Evolutionary conservation across 78 protist species (phyloP).

Genomic region (Dictyostelium citrinum): DNA sequence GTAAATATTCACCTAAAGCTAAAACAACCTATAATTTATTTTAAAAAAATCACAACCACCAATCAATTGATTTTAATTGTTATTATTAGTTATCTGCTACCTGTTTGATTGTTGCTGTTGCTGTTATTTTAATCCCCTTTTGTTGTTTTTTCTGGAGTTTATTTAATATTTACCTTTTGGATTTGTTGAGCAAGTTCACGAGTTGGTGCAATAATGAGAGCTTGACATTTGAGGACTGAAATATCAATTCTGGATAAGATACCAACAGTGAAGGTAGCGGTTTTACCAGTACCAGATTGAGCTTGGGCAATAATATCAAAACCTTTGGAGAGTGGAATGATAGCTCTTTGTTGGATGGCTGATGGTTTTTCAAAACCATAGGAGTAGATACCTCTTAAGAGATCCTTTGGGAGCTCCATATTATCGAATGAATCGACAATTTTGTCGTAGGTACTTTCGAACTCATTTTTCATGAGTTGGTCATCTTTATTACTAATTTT

Average conservation of each 20-base stretch:
- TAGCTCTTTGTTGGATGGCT: conserved; percentile 99
- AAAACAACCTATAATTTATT: conserved; percentile 65
- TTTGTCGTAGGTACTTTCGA: conserved; percentile 79
- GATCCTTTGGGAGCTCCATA: conserved; percentile 93
- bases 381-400: conserved; percentile 97
- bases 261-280: conserved; percentile 96
- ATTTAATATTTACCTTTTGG: conserved; percentile 79
- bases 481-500: conserved; percentile 49
- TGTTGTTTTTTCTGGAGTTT: no score
- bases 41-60: no score
- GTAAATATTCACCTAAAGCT: conserved; percentile 95
- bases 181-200: conserved; percentile 99
- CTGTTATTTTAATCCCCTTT: no score
- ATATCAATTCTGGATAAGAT: conserved; percentile 90
- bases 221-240: conserved; percentile 86
- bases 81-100: no score
- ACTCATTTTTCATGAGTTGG: conserved; percentile 80
- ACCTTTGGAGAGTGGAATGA: conserved; percentile 92
- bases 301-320: conserved; percentile 98
- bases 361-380: conserved; percentile 99
- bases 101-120: no score
- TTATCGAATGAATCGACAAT: conserved; percentile 94
- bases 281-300: conserved; percentile 99
- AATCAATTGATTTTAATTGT: no score
- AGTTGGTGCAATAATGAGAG: conserved; percentile 98